These are phyloP conservation scores for Penicillium maclennaniae DNA, from an alignment of 495 filamentous ascomycete species.

Conservation along the genomic window DNA sequence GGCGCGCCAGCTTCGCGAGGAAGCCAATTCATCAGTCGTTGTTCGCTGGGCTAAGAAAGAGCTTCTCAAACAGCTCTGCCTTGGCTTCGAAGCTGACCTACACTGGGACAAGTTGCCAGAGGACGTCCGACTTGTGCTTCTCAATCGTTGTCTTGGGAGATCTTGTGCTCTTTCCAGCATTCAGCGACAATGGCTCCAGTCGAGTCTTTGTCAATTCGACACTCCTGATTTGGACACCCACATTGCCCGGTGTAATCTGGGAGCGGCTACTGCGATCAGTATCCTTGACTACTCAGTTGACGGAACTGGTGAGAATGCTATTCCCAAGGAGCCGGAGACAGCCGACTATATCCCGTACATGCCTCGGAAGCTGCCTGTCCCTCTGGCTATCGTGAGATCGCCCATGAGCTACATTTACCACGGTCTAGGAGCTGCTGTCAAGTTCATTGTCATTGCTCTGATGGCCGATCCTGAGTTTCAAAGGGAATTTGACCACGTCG, in stretches of 20 bases:
- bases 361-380: conserved; percentile 22
- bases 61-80: conserved; percentile 38
- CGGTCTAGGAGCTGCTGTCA: conserved; percentile 38
- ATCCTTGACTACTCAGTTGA: conserved; percentile 39
- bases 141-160: conserved; percentile 38
- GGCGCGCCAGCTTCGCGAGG: conserved; percentile 35
- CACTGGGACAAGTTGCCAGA: conserved; percentile 42
- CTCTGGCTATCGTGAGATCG: conserved; percentile 25
- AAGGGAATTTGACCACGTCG: conserved; percentile 51
- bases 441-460: conserved; percentile 51
- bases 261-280: conserved; percentile 35
- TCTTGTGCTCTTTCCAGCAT: conserved; percentile 23
- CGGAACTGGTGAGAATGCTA: conserved; percentile 30
- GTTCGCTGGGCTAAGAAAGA: conserved; percentile 43
- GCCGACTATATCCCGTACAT: conserved; percentile 32
- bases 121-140: conserved; percentile 30
- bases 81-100: conserved; percentile 40
- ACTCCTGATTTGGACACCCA: conserved; percentile 32
- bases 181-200: conserved; percentile 33
- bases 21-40: conserved; percentile 29
- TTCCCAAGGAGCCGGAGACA: conserved; percentile 28
- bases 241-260: conserved; percentile 41
- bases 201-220: conserved; percentile 37
- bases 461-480: conserved; percentile 59
- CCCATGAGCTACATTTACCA: conserved; percentile 38